phyloP scores from a whole-genome alignment of 2,329 filamentous ascomycete species.

The Ceratocystis variospora region DNA sequence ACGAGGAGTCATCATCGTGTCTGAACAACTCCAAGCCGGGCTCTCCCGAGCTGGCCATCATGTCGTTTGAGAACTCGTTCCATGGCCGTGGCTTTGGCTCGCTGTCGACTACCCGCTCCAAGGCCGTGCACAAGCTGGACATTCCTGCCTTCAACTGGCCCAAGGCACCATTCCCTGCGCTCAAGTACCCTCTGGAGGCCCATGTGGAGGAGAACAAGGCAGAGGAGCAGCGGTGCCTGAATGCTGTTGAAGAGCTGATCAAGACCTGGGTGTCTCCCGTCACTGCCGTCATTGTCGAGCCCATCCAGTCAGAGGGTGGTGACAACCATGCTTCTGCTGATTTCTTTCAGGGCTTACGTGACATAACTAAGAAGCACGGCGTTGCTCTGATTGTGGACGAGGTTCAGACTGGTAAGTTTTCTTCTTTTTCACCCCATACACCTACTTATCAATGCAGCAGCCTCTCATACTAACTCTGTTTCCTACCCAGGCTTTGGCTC shows the following conservation, averaged over 20 bases:
- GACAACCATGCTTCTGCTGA: conserved; percentile 83
- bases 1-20: conserved; percentile 56
- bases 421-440: not conserved
- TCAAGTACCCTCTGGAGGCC: conserved; percentile 77
- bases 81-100: conserved; percentile 75
- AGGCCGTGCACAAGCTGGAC: conserved; percentile 75
- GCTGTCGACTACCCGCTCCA: conserved; percentile 65
- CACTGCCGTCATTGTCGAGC: conserved; percentile 73
- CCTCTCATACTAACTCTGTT: not conserved
- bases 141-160: conserved; percentile 85
- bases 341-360: conserved; percentile 77
- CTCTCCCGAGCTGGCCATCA: conserved; percentile 62
- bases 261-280: conserved; percentile 65
- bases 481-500: conserved; percentile 54
- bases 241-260: conserved; percentile 72
- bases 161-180: conserved; percentile 70
- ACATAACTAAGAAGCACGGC: conserved; percentile 60
- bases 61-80: conserved; percentile 80
- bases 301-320: conserved; percentile 84
- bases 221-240: conserved; percentile 67
- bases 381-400: conserved; percentile 86
- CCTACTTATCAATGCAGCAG: not conserved
- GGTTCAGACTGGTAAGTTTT: conserved; percentile 56
- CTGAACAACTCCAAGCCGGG: conserved; percentile 75
- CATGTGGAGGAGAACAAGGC: conserved; percentile 67